Conservation (phyloP, 2,329 filamentous ascomycete genomes). For the Fusarium cyanostomum region DNA sequence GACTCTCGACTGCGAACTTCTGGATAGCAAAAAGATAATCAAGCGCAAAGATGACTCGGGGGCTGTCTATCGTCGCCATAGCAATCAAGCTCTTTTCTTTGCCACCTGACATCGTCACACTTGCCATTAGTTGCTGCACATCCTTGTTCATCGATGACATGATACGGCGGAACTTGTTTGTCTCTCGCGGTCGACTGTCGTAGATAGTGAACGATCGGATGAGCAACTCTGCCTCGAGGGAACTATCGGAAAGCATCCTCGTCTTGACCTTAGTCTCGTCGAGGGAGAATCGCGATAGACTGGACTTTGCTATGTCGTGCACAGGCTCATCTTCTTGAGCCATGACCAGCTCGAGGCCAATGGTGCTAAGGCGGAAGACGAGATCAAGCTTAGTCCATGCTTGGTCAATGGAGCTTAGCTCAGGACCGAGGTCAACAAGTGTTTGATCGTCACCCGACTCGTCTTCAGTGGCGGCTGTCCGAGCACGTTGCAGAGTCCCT, state of each 20-base stretch:
- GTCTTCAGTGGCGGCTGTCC: conserved; percentile 49
- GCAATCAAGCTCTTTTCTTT: conserved; percentile 84
- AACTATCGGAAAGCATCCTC: conserved; percentile 90
- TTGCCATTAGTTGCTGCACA: conserved; percentile 98
- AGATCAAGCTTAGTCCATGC: conserved; percentile 95
- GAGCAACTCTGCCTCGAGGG: conserved; percentile 90
- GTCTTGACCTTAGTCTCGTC: conserved; percentile 93
- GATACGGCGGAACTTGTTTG: conserved; percentile 96
- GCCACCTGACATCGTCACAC: conserved; percentile 89
- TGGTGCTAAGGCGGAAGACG: conserved; percentile 86
- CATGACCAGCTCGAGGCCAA: conserved; percentile 87
- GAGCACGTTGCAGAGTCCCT: conserved; percentile 60
- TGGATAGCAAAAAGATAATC: conserved; percentile 95
- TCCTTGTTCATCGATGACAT: conserved; percentile 97
- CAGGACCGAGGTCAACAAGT: conserved; percentile 70
- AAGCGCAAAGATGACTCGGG: conserved; percentile 91
- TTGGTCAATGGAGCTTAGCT: conserved; percentile 73
- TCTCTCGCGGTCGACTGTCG: conserved; percentile 87
- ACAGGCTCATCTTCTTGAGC: conserved; percentile 80
- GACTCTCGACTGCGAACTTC: conserved; percentile 78
- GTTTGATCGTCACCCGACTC: conserved; percentile 50
- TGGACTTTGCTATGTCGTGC: conserved; percentile 79
- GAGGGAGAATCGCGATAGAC: conserved; percentile 91
- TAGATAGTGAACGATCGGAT: conserved; percentile 95
- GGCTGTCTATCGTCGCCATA: conserved; percentile 93